Evolutionary conservation across 352 stramenopile species (phyloP).

Genomic region (Phytopythium delawarense): DNA sequence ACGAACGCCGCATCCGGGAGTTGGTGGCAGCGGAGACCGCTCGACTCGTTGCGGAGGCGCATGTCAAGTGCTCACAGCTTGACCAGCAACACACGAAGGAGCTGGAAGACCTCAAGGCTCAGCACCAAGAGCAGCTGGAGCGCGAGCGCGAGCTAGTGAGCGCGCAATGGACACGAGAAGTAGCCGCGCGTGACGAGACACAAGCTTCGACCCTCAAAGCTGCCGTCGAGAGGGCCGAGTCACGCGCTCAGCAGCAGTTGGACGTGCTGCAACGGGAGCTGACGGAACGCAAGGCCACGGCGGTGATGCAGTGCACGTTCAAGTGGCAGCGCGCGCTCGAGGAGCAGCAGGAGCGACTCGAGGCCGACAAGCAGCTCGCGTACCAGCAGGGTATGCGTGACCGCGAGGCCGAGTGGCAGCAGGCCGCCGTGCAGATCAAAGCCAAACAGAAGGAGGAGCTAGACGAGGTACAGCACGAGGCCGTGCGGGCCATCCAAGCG

Average conservation of each 20-base stretch:
- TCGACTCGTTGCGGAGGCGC: background rate
- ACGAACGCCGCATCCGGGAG: background rate
- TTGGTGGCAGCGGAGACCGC: background rate
- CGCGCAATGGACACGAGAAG: conserved; percentile 32
- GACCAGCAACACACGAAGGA: background rate
- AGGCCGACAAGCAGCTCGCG: conserved; percentile 51
- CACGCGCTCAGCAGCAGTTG: conserved; percentile 28
- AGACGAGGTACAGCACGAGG: conserved; percentile 48
- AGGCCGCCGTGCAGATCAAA: conserved; percentile 68
- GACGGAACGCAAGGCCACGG: conserved; percentile 50
- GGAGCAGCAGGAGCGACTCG: conserved; percentile 57
- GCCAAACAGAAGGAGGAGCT: conserved; percentile 69
- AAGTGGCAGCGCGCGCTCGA: conserved; percentile 73
- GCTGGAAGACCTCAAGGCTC: background rate
- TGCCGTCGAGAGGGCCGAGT: conserved; percentile 26
- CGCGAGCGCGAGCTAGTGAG: conserved; percentile 18
- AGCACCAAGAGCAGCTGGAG: conserved; percentile 25
- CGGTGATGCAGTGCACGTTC: conserved; percentile 55
- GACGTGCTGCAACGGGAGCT: conserved; percentile 52
- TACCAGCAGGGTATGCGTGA: conserved; percentile 67
- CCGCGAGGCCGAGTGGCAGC: conserved; percentile 73
- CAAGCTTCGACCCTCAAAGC: conserved; percentile 34
- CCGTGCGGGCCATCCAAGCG: conserved; percentile 54
- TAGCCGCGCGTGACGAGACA: conserved; percentile 17
- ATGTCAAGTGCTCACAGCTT: background rate